Evolutionary conservation across 2,329 filamentous ascomycete species (phyloP), one percentile per base, ranked within the genome.

Genomic region (Coccinonectria pachysandricola): DNA sequence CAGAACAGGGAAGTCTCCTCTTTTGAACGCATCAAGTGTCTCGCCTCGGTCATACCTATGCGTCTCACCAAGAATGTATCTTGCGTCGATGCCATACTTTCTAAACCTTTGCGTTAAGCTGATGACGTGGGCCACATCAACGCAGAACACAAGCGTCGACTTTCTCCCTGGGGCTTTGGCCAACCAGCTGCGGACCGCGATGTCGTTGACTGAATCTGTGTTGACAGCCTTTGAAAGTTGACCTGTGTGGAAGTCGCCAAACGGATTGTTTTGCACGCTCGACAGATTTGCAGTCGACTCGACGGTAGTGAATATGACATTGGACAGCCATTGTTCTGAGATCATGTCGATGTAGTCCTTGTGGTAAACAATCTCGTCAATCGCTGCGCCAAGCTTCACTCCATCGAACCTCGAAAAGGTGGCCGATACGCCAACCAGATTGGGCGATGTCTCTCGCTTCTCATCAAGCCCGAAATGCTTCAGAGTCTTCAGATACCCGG

Each of bases 311-410:
- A 98, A 96, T 4, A 88, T 61, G n/a, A 93, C 82, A 49, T 91
- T 74, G 0, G 86, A 79, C 8, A 98, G 68, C 86, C 87, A 96
- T 21, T 91, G 86, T 31, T 92, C 85, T 17, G 77, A 76, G 34
- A 95, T 74, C 69, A 75, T 75, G 36, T 74, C 68, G 27, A 75
- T 56, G 29, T 71, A 73, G 43, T 73, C 66, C 54, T 86, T 91
- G 53, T 96, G 88, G 45, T 94, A 96, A 24, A 95, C 88, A 35
- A 96, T 94, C 47, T 93, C 81, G 43, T 96, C 88, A 43, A 96
- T 91, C 16, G 80, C 87, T 8, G 78, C 66, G 2, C 87, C 87
- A 2, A 96, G 64, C 32, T 72, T 75, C 16, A 93, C 59, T 0
- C 88, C 88, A 48, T 96, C 88, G 33, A 85, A 85, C 24, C 88